phyloP scores from a whole-genome alignment of 2,329 filamentous ascomycete species.

The Diaporthe eres region DNA sequence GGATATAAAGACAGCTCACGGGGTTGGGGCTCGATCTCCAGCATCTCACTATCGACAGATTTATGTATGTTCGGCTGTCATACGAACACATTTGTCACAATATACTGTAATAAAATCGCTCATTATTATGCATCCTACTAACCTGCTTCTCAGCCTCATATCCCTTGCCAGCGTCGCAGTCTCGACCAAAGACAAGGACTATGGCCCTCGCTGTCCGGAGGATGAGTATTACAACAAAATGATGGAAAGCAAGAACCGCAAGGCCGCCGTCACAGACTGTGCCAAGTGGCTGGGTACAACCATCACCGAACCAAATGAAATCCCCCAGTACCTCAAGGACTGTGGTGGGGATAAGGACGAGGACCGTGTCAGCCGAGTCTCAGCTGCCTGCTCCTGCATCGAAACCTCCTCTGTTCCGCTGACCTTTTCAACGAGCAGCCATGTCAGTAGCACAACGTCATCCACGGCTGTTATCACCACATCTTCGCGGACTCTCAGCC shows the following conservation, averaged over 20 bases:
- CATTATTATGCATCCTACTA: not conserved
- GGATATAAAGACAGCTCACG: not conserved
- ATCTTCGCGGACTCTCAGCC: not conserved
- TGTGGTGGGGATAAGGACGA: not conserved
- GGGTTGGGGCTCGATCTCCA: too few relatives aligned
- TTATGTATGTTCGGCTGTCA: not conserved
- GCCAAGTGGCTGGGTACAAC: not conserved
- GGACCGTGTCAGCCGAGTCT: constrained; percentile 11
- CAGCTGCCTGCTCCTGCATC: constrained; percentile 4
- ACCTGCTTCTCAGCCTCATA: not conserved
- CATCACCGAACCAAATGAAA: not conserved
- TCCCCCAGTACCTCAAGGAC: not conserved
- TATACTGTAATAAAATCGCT: not conserved
- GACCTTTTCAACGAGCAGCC: not conserved
- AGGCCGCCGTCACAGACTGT: not conserved
- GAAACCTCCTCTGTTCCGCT: not conserved
- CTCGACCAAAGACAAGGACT: not conserved
- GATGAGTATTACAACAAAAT: constrained; percentile 8
- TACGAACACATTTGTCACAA: not conserved
- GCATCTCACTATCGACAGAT: not conserved
- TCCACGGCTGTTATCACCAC: not conserved
- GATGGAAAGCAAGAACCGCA: constrained; percentile 26
- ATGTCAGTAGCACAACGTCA: not conserved
- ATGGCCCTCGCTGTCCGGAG: not conserved
- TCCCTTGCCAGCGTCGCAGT: not conserved